Percentiles rank a stretch among this genome's conserved stretches.
These are phyloP conservation scores for Microcos paniculata DNA, from an alignment of 345 rosid species.

Conservation along the genomic window DNA sequence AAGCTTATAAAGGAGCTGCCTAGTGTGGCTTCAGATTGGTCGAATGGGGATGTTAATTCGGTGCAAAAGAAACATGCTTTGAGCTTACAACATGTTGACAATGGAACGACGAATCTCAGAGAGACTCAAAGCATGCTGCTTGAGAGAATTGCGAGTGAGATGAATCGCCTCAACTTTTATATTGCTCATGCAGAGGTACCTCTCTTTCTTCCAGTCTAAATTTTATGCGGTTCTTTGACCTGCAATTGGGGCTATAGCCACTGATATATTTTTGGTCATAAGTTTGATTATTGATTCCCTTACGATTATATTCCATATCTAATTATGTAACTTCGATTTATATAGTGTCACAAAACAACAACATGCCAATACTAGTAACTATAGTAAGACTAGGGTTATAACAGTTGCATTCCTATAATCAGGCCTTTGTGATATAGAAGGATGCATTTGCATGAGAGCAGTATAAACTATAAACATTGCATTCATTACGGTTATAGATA, in stretches of 20 bases:
- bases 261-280: not conserved
- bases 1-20: conserved; percentile 93
- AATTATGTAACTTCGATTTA: not conserved
- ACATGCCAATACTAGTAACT: not conserved
- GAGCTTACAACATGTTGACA: conserved; percentile 51
- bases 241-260: not conserved
- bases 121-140: conserved; percentile 98
- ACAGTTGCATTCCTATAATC: not conserved
- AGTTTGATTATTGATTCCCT: not conserved
- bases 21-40: conserved; percentile 78
- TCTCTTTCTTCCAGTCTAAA: conserved; percentile 21
- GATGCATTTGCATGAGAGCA: not conserved
- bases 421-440: not conserved
- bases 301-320: not conserved
- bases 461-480: not conserved
- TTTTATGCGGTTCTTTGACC: not conserved
- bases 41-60: conserved; percentile 58
- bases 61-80: conserved; percentile 36
- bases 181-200: conserved; percentile 92
- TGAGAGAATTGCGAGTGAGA: conserved; percentile 97
- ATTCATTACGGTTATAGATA: not conserved
- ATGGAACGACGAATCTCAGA: conserved; percentile 70
- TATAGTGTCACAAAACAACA: not conserved
- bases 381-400: not conserved
- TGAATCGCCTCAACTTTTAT: conserved; percentile 94